phyloP scores from a whole-genome alignment of 2,329 filamentous ascomycete genomes.

The Cladosporium sp. region DNA sequence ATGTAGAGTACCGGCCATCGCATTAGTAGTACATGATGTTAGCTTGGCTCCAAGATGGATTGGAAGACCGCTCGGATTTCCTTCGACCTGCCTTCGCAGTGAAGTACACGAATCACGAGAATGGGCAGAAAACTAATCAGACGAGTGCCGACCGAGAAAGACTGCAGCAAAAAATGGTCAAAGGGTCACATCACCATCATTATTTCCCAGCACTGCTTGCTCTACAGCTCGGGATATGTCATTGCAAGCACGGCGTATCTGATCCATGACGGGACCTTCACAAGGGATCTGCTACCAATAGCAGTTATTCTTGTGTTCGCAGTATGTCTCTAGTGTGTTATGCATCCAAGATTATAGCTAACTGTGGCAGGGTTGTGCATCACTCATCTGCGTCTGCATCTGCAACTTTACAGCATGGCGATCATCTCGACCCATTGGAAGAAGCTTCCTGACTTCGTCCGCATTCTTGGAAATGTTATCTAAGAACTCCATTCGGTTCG shows the following conservation, averaged over 20 bases:
- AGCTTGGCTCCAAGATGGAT: background rate
- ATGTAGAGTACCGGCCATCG: background rate
- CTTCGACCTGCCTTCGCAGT: background rate
- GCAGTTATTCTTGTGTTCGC: slow-evolving; percentile 23
- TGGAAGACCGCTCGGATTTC: background rate
- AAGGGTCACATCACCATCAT: slow-evolving; percentile 28
- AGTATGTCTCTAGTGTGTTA: background rate
- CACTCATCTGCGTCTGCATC: background rate
- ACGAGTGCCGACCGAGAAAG: slow-evolving; percentile 18
- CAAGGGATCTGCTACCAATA: slow-evolving; percentile 21
- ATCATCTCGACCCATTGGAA: background rate
- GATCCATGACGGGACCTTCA: slow-evolving; percentile 27
- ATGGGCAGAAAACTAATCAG: slow-evolving; percentile 17
- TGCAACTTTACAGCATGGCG: slow-evolving; percentile 10
- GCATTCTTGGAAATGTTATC: slow-evolving; percentile 23
- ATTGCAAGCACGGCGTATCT: slow-evolving; percentile 31
- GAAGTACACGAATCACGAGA: background rate
- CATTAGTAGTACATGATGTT: slow-evolving; percentile 1
- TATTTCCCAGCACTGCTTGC: slow-evolving; percentile 30
- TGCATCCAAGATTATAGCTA: background rate
- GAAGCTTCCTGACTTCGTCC: background rate
- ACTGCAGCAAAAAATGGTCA: background rate
- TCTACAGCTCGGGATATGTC: slow-evolving; percentile 32
- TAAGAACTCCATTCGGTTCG: slow-evolving; percentile 25
- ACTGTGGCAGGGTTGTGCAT: background rate